These are phyloP conservation scores for Apiospora pterosperma DNA, from an alignment of 2,329 filamentous ascomycete species.

Conservation along the genomic window DNA sequence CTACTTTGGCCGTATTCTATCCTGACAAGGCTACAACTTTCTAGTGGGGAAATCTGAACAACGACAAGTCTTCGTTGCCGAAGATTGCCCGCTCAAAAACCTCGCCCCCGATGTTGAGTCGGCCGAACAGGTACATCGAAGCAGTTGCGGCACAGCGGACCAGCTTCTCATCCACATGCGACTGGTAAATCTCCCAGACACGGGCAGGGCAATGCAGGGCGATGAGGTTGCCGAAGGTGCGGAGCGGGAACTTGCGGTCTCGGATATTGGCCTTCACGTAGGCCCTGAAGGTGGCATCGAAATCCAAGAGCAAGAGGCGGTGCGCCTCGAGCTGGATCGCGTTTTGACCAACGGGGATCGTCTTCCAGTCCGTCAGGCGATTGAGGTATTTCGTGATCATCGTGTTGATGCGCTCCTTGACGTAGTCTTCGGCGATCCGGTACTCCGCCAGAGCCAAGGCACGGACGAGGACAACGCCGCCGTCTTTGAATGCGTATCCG, in stretches of 20 bases:
- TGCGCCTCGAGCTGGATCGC: neutral
- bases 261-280: neutral
- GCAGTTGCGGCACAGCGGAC: neutral
- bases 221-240: neutral
- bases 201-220: neutral
- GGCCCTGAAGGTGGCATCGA: constrained; percentile 1
- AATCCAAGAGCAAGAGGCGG: neutral
- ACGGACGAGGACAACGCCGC: neutral
- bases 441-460: neutral
- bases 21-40: neutral
- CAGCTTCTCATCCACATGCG: neutral
- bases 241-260: neutral
- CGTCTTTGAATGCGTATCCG: neutral
- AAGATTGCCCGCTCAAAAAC: neutral
- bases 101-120: neutral
- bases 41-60: neutral
- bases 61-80: neutral
- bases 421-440: neutral
- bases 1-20: no score
- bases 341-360: no score
- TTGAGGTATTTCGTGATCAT: neutral
- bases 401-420: neutral
- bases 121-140: neutral
- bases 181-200: neutral
- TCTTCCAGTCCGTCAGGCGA: neutral